Base-by-base conservation (phyloP, 2,329 filamentous ascomycete species). In the Fusarium scirpi region DNA sequence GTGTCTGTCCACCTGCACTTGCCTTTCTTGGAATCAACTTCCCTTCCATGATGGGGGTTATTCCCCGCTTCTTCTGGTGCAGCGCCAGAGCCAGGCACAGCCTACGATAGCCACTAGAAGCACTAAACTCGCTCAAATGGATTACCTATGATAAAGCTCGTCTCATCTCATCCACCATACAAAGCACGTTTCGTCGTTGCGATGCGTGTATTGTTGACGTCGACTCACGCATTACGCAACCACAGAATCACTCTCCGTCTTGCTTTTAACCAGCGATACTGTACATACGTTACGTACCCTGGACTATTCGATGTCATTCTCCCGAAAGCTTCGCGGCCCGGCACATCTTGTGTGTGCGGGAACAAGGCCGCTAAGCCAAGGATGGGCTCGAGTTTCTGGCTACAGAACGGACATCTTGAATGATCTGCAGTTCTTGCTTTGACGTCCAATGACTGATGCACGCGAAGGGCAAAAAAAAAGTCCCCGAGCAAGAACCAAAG, bases 101-200 rank as follows among this genome's bases (percentile, higher is more conserved):
- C 47, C 34, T 38, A 48, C 52, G 43, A 52, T 57, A 65, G 52
- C 51, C 30, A 45, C 43, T 53, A 54, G 60, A 52, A 34, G 38
- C 32, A 55, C 45, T 65, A 51, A 52, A 22, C 55, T 47, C 44
- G 49, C 49, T 44, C 54, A 32, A 56, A 48, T 25, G 34, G 46
- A 45, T 48, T 47, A n/a, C 27, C 18, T 38, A n/a, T 18, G 56
- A 29, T 55, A 47, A 53, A 58, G 49, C 52, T 70, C 53, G 51
- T 75, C 64, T 67, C 72, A 73, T 76, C 71, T 66, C 72, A 73
- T 76, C 71, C 74, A 76, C 66, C 70, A 65, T 58, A 53, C 58
- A 40, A 57, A 69, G 74, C 73, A 76, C 74, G 74, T 76, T 76
- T 73, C 53, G 53, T 38, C 16, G 32, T 51, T 41, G 60, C 18